phyloP scores from a whole-genome alignment of 2,329 filamentous ascomycete genomes.

The Pleurostoma richardsiae region DNA sequence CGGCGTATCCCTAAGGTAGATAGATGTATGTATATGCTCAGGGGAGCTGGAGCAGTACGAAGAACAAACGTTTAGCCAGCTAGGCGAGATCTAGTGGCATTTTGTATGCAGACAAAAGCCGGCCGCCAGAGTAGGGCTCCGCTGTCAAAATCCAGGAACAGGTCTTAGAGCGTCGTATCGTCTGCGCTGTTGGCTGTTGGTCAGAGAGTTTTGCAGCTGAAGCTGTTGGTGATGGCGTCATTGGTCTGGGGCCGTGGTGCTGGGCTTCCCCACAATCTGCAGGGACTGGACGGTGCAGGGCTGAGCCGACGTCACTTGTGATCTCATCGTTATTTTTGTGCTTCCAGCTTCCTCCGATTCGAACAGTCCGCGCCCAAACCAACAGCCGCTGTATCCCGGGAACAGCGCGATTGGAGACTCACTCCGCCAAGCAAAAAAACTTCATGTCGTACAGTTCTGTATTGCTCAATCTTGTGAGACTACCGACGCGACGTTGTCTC shows the following conservation, averaged over 20 bases:
- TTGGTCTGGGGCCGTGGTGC: neutral
- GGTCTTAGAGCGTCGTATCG: neutral
- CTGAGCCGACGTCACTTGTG: neutral
- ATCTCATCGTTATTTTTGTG: neutral
- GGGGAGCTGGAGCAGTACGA: neutral
- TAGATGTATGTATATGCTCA: neutral
- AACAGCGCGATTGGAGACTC: neutral
- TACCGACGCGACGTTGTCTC: no score
- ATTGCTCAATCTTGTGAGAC: neutral
- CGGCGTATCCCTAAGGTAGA: neutral
- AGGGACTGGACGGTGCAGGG: neutral
- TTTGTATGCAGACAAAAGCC: neutral
- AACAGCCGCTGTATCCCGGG: neutral
- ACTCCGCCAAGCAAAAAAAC: neutral
- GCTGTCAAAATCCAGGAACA: neutral
- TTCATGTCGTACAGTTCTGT: neutral
- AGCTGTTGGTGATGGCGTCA: neutral
- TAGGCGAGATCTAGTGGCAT: neutral
- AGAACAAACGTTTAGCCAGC: neutral
- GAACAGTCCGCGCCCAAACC: neutral
- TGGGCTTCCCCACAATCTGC: neutral
- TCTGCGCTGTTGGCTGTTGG: neutral
- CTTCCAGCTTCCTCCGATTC: neutral
- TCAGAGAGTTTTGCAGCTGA: neutral
- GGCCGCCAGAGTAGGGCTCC: neutral